Evolutionary conservation across 1,284 basidiomycete genomes (phyloP).

Genomic region (Cerrena zonata): DNA sequence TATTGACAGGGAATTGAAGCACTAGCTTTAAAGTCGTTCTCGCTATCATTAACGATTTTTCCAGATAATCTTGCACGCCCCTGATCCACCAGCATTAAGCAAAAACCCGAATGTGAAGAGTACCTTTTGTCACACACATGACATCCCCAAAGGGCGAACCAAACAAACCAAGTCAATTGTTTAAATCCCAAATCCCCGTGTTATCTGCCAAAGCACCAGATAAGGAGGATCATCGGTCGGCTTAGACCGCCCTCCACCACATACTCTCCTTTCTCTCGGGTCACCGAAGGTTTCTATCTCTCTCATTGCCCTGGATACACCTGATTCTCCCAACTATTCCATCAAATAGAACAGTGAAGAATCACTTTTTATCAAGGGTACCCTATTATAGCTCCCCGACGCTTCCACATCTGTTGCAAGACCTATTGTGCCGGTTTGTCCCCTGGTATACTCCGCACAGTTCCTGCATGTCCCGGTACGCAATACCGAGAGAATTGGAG

Average conservation of each 20-base stretch:
- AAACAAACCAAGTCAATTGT: not conserved
- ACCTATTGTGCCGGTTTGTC: too few species aligned
- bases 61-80: not conserved
- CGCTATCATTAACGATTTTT: not conserved
- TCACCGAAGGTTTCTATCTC: not conserved
- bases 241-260: not conserved
- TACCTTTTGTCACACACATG: not conserved
- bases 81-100: not conserved
- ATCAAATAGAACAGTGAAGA: too few species aligned
- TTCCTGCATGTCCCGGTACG: too few species aligned
- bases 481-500: too few species aligned
- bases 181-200: not conserved
- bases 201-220: not conserved
- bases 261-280: not conserved
- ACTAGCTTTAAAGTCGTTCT: not conserved
- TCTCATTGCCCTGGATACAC: not conserved
- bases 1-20: not conserved
- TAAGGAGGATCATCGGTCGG: not conserved
- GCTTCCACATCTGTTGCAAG: too few species aligned
- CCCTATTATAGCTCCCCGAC: too few species aligned
- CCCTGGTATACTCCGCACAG: too few species aligned
- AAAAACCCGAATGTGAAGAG: too few species aligned
- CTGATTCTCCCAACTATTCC: too few species aligned
- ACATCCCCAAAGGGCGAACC: not conserved
- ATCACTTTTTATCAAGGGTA: too few species aligned